These are phyloP conservation scores for Coniochaeta sp. DNA, from an alignment of 2,329 filamentous ascomycete species.

Conservation along the genomic window DNA sequence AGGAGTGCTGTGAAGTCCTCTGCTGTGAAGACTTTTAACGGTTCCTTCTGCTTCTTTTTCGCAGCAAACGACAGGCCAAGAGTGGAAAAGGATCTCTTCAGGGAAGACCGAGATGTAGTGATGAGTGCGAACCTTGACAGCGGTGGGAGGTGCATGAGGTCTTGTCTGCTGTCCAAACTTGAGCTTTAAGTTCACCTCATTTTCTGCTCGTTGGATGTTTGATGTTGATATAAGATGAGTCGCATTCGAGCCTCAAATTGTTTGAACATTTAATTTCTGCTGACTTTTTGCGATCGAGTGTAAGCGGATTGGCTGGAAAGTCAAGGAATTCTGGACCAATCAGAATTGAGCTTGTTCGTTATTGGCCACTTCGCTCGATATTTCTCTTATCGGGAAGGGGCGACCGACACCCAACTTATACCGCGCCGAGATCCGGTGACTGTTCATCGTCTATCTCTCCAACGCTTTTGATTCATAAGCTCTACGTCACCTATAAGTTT, in stretches of 20 bases:
- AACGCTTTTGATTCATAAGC: no score
- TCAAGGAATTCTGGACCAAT: not conserved
- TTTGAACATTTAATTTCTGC: not conserved
- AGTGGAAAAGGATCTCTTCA: no score
- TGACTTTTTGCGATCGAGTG: not conserved
- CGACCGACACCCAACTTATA: not conserved
- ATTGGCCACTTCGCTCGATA: not conserved
- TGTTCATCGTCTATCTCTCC: no score
- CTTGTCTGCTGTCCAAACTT: no score
- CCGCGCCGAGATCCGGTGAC: not conserved
- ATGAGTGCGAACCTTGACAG: not conserved
- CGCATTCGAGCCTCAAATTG: not conserved
- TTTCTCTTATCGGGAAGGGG: not conserved
- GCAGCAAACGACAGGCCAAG: no score
- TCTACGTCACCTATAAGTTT: not conserved
- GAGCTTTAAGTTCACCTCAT: no score
- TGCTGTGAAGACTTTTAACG: no score
- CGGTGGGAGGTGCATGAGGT: not conserved
- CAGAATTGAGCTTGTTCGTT: not conserved
- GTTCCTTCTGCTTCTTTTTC: no score
- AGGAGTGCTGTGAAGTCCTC: no score
- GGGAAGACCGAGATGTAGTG: no score
- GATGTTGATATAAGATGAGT: not conserved
- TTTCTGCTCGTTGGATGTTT: not conserved
- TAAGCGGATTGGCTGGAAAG: conserved; percentile 1